phyloP scores from a whole-genome alignment of 129 eudicot genomes.

The Kitagawia praeruptora region DNA sequence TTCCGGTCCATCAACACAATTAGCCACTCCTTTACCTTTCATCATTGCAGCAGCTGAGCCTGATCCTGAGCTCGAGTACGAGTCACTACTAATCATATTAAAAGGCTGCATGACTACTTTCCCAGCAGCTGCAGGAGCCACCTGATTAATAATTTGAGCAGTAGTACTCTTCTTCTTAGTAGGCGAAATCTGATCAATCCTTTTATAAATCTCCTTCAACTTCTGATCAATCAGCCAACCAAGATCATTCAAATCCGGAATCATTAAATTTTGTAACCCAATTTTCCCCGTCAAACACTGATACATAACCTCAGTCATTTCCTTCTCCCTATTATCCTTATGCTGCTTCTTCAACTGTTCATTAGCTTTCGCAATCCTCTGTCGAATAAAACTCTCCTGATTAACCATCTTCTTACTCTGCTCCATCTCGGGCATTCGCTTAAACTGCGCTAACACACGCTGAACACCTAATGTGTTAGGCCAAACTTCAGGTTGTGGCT shows the following conservation, averaged over 20 bases:
- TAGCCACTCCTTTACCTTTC: conserved; percentile 4
- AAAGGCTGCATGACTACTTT: neutral
- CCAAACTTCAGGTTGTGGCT: conserved; percentile 9
- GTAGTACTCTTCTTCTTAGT: neutral
- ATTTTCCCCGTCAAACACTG: conserved; percentile 13
- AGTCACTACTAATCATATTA: neutral
- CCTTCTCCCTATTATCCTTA: conserved; percentile 16
- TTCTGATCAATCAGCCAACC: conserved; percentile 14
- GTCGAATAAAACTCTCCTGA: conserved; percentile 13
- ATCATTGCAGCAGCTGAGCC: neutral
- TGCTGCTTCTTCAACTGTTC: conserved; percentile 13
- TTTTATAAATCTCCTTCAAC: conserved; percentile 13
- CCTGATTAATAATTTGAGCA: conserved; percentile 1
- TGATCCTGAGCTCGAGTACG: neutral
- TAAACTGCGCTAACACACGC: conserved; percentile 8
- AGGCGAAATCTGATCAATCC: conserved; percentile 5
- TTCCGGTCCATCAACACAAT: neutral
- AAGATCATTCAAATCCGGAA: conserved; percentile 16
- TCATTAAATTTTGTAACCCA: neutral
- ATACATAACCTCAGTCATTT: conserved; percentile 9
- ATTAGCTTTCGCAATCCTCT: conserved; percentile 11
- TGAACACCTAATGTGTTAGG: neutral
- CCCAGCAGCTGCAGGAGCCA: conserved; percentile 5
- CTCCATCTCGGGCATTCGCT: conserved; percentile 16
- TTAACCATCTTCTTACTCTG: conserved; percentile 20